A percentile compares a stretch with the other conserved stretches of the same genome.
Evolutionary conservation across 2,329 filamentous ascomycete genomes (phyloP).

Genomic region (Pyrenophora graminea): DNA sequence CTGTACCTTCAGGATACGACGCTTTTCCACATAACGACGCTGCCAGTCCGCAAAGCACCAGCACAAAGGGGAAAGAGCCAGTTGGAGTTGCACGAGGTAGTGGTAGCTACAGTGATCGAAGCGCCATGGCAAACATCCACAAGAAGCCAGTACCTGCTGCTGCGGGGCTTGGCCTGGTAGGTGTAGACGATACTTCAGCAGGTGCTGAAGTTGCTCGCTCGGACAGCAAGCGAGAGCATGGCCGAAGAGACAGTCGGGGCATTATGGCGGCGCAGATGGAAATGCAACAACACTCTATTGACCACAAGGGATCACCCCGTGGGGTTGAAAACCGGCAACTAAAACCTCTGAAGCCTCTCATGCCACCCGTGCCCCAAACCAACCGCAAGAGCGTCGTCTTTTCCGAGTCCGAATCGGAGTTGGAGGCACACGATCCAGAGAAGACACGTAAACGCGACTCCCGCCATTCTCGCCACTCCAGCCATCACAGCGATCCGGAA

Average conservation of each 20-base stretch:
- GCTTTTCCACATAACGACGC: slow-evolving; percentile 24
- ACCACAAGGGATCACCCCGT: slow-evolving; percentile 40
- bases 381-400: slow-evolving; percentile 50
- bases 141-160: slow-evolving; percentile 30
- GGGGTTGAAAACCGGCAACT: slow-evolving; percentile 41
- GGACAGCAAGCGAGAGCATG: slow-evolving; percentile 37
- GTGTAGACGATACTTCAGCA: slow-evolving; percentile 34
- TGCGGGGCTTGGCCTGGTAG: slow-evolving; percentile 40
- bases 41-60: slow-evolving; percentile 26
- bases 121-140: slow-evolving; percentile 25
- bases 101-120: slow-evolving; percentile 40
- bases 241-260: slow-evolving; percentile 39
- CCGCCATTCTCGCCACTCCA: slow-evolving; percentile 37
- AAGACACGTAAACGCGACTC: slow-evolving; percentile 25
- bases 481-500: slow-evolving; percentile 51
- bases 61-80: slow-evolving; percentile 41
- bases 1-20: slow-evolving; percentile 11
- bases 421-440: slow-evolving; percentile 25
- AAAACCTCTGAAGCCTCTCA: slow-evolving; percentile 19
- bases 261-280: slow-evolving; percentile 44
- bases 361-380: slow-evolving; percentile 37
- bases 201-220: slow-evolving; percentile 39
- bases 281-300: slow-evolving; percentile 46
- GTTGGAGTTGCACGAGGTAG: slow-evolving; percentile 29
- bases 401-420: slow-evolving; percentile 31